These are phyloP conservation scores for Dianthus caryophyllus DNA, from an alignment of 148 eudicot species.

Conservation along the genomic window DNA sequence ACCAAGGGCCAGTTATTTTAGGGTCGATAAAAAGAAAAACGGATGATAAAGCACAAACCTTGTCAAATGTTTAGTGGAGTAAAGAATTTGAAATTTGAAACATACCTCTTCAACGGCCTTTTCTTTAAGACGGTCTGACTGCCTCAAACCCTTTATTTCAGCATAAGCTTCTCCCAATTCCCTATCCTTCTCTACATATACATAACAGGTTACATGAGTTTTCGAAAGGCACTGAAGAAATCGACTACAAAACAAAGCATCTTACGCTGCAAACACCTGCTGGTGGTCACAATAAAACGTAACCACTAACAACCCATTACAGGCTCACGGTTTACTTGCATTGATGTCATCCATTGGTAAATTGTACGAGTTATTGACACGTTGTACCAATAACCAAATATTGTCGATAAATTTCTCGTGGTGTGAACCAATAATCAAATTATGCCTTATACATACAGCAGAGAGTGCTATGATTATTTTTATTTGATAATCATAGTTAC, in stretches of 20 bases:
- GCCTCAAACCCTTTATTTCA: constrained; percentile 75
- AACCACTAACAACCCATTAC: no score
- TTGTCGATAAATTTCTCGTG: neutral
- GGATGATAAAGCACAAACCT: neutral
- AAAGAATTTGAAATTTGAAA: neutral
- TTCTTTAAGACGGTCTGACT: constrained; percentile 81
- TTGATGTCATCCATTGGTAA: neutral
- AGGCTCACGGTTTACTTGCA: neutral
- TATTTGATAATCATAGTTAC: neutral
- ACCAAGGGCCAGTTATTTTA: no score
- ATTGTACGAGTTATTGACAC: neutral
- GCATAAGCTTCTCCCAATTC: constrained; percentile 84
- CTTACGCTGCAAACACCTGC: constrained; percentile 1
- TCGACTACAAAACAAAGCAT: neutral
- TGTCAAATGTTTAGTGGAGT: neutral
- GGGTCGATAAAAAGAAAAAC: no score
- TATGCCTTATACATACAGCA: neutral
- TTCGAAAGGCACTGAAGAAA: neutral
- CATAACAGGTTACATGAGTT: constrained; percentile 12
- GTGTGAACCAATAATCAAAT: no score
- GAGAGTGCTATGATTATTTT: neutral
- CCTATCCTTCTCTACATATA: constrained; percentile 72
- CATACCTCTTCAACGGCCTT: constrained; percentile 98
- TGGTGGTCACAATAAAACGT: no score
- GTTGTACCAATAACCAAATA: neutral